Base-by-base conservation (phyloP, 2,329 filamentous ascomycete genomes). In the Pseudogymnoascus sp. region DNA sequence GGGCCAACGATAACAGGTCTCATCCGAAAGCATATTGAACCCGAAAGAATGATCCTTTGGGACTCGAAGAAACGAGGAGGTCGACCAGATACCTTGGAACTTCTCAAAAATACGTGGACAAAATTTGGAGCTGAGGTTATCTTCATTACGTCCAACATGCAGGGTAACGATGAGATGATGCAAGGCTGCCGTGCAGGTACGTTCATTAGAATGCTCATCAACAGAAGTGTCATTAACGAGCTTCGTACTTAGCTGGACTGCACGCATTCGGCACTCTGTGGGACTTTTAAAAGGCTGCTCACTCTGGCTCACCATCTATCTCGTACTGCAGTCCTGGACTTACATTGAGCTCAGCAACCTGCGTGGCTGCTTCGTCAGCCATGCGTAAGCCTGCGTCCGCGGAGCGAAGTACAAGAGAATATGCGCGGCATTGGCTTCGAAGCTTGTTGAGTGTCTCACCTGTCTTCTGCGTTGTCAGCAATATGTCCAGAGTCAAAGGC, bases 91-190 rank as follows among this genome's bases (percentile, higher is more conserved):
- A 69, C 70, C 4, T 67, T 76, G 59, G 66, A 73, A 64, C 69
- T 77, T 1, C 70, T 77, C 61, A 74, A 71, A 67, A 74, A 75
- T 15, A 74, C 73, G 12, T 77, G 73, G 72, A 55, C 66, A 29
- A 74, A 70, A 64, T 77, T 75, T 63, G 71, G 73, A 10, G 75
- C 75, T 3, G 75, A 77, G 67, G 75, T 77, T 42, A 76, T 77
- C 61, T 77, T 77, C 68, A 77, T 77, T 65, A 76, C 75, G 1
- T 75, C 72, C 39, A 77, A 77, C 63, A 74, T 66, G 72, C 67
- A 72, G 62, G 74, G 75, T 27, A 76, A 77, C 63, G 74, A 76
- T 63, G 75, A 77, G 68, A 76, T 77, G 74, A 76, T 76, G 73
- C 72, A 73, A 62, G 75, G 75, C 27, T 77, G 74, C 63, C 69